A percentile compares a stretch with the other conserved stretches of the same genome.
Conservation (phyloP, 768 basidiomycete genomes). For the Rickenella mellea region DNA sequence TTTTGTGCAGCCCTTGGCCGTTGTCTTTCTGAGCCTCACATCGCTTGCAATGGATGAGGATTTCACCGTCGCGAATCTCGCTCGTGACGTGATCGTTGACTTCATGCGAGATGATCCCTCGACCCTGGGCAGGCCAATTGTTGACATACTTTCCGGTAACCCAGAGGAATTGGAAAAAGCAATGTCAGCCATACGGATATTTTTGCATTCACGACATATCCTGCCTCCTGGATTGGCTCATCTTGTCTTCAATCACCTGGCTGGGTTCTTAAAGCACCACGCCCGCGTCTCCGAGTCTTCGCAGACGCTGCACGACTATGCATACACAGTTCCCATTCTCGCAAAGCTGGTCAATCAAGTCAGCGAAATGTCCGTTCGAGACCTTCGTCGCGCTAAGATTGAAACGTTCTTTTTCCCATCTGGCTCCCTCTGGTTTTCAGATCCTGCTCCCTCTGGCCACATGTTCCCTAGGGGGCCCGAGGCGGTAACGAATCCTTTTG, state of each 20-base stretch:
- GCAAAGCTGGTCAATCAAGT: constrained; percentile 54
- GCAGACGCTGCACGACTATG: constrained; percentile 42
- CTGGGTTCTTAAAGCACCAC: constrained; percentile 53
- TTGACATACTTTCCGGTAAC: constrained; percentile 49
- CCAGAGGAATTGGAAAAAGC: constrained; percentile 37
- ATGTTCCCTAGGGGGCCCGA: constrained; percentile 50
- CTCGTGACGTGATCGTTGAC: constrained; percentile 49
- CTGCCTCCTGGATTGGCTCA: constrained; percentile 61
- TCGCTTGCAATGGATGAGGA: constrained; percentile 43
- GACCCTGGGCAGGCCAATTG: constrained; percentile 50
- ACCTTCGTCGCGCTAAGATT: constrained; percentile 63
- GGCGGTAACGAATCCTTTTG: constrained; percentile 17
- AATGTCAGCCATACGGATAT: constrained; percentile 40
- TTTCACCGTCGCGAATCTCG: constrained; percentile 42
- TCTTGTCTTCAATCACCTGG: constrained; percentile 59
- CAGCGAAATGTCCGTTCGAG: constrained; percentile 60
- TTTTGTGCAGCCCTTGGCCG: constrained; percentile 52
- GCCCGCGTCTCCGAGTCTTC: constrained; percentile 32
- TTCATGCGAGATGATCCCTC: constrained; percentile 69
- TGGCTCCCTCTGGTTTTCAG: constrained; percentile 59
- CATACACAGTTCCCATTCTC: constrained; percentile 46
- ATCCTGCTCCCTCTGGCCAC: constrained; percentile 40
- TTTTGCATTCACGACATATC: constrained; percentile 44
- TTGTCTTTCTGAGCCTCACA: constrained; percentile 45
- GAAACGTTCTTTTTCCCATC: constrained; percentile 62